These are phyloP conservation scores for Trichoderma sp. DNA, from an alignment of 2,329 filamentous ascomycete species.

Conservation along the genomic window DNA sequence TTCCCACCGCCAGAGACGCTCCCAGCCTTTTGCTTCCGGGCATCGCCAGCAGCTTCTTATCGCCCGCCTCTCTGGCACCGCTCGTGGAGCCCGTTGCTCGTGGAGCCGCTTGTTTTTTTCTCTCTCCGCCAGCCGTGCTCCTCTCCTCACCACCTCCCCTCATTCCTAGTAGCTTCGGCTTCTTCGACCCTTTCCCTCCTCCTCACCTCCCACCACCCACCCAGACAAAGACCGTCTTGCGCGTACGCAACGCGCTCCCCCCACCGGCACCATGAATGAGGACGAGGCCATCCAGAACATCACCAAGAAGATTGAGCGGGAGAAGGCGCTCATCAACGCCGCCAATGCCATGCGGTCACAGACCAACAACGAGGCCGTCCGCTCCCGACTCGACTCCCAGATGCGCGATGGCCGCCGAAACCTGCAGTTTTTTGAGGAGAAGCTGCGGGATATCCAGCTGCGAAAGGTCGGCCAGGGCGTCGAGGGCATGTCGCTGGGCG, in stretches of 20 bases:
- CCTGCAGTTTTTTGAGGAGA: conserved; percentile 93
- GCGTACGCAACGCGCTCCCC: conserved; percentile 47
- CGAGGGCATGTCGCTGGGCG: conserved; percentile 67
- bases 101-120: conserved; percentile 24
- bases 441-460: conserved; percentile 84
- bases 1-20: conserved; percentile 18
- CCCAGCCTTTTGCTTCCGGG: neutral
- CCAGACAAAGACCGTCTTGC: conserved; percentile 37
- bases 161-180: neutral
- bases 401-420: conserved; percentile 93
- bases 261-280: conserved; percentile 60
- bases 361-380: conserved; percentile 89
- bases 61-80: conserved; percentile 14
- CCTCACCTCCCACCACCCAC: conserved; percentile 14
- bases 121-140: conserved; percentile 16
- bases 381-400: conserved; percentile 87
- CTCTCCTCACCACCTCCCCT: conserved; percentile 26
- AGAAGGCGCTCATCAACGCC: conserved; percentile 92
- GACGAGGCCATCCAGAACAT: conserved; percentile 75
- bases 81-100: conserved; percentile 11
- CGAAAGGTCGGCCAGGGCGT: conserved; percentile 72
- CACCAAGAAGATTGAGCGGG: conserved; percentile 95
- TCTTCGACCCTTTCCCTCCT: neutral
- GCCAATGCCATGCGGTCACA: conserved; percentile 94
- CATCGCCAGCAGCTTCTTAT: conserved; percentile 22